Percentiles rank a stretch among this genome's conserved stretches.
Evolutionary conservation across 306 rosid species (phyloP).

Genomic region (Inga laurina): DNA sequence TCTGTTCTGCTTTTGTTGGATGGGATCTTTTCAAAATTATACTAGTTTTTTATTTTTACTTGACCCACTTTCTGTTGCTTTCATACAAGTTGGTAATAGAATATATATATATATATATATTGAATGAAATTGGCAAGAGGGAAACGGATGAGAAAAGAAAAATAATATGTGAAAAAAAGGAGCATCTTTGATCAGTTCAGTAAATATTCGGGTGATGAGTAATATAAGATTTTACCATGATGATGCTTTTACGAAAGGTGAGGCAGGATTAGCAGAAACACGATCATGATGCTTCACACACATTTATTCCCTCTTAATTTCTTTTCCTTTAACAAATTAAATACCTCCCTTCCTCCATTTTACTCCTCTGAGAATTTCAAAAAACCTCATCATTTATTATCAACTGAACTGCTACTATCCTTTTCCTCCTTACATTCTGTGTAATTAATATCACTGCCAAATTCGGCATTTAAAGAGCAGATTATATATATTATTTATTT

Average conservation of each 20-base stretch:
- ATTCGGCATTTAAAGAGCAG: neutral
- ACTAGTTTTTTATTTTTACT: neutral
- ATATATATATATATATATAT: neutral
- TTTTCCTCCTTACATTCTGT: conserved; percentile 2
- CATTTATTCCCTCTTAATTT: conserved; percentile 31
- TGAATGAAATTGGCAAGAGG: neutral
- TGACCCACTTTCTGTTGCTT: neutral
- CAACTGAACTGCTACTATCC: neutral
- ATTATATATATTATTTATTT: neutral
- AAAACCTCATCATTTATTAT: neutral
- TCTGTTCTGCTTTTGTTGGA: neutral
- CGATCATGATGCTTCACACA: conserved; percentile 37
- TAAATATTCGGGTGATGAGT: conserved; percentile 31
- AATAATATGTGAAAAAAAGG: neutral
- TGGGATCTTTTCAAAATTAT: neutral
- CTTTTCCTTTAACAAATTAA: neutral
- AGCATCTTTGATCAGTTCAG: conserved; percentile 2
- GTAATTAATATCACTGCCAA: neutral
- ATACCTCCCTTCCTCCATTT: neutral
- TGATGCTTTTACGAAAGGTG: conserved; percentile 28
- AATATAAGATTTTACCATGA: conserved; percentile 34
- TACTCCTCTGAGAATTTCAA: neutral
- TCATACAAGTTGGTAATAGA: neutral
- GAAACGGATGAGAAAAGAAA: neutral
- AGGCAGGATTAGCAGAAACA: conserved; percentile 29